phyloP scores from a whole-genome alignment of 1,139 yeast genomes.

The Petasospora rhodanensis region DNA sequence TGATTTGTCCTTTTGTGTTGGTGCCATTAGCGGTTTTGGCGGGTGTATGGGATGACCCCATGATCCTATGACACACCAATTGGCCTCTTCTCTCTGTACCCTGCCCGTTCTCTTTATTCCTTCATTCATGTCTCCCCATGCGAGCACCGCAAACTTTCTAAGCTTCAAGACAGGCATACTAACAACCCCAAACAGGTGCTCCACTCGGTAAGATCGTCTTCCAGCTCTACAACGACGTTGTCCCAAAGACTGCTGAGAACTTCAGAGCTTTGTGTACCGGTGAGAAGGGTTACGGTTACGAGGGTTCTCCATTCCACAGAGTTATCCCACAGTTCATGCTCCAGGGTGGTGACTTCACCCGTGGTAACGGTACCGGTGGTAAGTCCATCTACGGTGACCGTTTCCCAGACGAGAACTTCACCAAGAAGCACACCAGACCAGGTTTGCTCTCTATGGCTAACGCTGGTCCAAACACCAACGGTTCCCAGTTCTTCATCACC shows the following conservation, averaged over 20 bases:
- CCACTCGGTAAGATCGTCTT: slow-evolving; percentile 50
- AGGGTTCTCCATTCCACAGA: slow-evolving; percentile 93
- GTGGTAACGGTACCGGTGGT: slow-evolving; percentile 97
- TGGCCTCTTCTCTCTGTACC: no score
- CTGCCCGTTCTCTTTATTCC: no score
- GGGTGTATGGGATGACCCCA: no score
- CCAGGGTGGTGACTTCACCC: slow-evolving; percentile 99
- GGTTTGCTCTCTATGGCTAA: slow-evolving; percentile 98
- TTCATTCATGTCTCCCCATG: no score
- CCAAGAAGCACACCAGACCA: slow-evolving; percentile 80
- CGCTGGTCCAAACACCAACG: slow-evolving; percentile 99
- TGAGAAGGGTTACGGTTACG: slow-evolving; percentile 88
- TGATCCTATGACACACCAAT: no score
- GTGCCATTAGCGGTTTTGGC: no score
- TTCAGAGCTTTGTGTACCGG: slow-evolving; percentile 97
- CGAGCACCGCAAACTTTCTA: no score
- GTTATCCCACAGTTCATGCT: slow-evolving; percentile 97
- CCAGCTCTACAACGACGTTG: slow-evolving; percentile 83
- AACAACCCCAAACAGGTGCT: slow-evolving; percentile 29
- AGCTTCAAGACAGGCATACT: no score
- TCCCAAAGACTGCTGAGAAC: slow-evolving; percentile 97
- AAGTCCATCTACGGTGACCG: slow-evolving; percentile 96
- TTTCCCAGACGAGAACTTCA: slow-evolving; percentile 93
- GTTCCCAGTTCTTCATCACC: slow-evolving; percentile 98
- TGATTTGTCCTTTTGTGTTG: no score